These are phyloP conservation scores for Pouteria campechiana DNA, from an alignment of 179 eudicot genomes.

Conservation along the genomic window DNA sequence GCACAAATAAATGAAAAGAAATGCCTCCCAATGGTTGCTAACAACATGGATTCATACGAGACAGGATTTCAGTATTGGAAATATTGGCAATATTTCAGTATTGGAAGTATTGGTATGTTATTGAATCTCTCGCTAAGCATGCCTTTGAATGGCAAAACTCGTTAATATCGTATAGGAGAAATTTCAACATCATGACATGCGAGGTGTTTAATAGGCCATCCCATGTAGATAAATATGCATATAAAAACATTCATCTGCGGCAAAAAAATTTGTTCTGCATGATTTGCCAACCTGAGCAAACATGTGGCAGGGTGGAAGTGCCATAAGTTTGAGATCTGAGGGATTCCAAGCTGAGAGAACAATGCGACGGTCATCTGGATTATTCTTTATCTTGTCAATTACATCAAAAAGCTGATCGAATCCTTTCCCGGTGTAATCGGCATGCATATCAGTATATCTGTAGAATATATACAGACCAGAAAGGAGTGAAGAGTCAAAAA, in stretches of 20 bases:
- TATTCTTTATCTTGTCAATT: slow-evolving; percentile 74
- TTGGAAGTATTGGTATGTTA: too few species aligned
- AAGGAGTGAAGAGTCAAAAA: too few species aligned
- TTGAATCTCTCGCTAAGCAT: too few species aligned
- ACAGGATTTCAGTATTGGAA: too few species aligned
- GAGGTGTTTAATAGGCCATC: too few species aligned
- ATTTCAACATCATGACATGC: too few species aligned
- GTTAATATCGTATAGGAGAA: too few species aligned
- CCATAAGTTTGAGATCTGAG: slow-evolving; percentile 78
- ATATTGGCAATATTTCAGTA: too few species aligned
- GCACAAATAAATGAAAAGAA: not conserved
- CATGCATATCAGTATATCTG: slow-evolving; percentile 87
- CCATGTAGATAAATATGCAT: not conserved
- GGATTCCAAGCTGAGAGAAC: slow-evolving; percentile 98
- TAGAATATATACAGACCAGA: too few species aligned
- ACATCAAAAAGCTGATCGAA: slow-evolving; percentile 80
- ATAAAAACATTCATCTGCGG: not conserved
- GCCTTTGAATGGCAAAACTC: too few species aligned
- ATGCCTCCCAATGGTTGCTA: not conserved
- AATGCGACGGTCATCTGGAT: slow-evolving; percentile 85
- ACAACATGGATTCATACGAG: too few species aligned
- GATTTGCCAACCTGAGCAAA: slow-evolving; percentile 57
- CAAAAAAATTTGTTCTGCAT: not conserved
- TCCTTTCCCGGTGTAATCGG: slow-evolving; percentile 90
- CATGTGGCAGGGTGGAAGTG: slow-evolving; percentile 97